Base-by-base conservation (phyloP, 305 asterid species). In the Plantago coronopus region DNA sequence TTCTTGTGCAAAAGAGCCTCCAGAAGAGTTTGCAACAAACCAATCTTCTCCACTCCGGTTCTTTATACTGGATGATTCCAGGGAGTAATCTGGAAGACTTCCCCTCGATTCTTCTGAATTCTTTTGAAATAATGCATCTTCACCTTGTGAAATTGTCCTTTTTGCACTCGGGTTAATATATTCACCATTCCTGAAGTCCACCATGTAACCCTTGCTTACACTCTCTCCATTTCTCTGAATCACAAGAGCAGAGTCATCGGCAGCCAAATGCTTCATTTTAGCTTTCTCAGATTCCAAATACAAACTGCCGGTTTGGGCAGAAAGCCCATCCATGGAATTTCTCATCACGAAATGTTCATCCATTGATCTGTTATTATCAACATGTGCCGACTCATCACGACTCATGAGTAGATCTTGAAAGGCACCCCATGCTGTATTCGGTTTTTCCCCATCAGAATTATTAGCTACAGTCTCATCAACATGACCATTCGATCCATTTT, bases 381-480 rank as follows among this genome's bases (percentile, higher is more conserved):
- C 50, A 40, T 76, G 45, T 58, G 21, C 29, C 10, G 87, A 59
- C 71, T 81, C 84, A 42, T 83, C 85, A 1, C 71, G 77, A 67
- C 76, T 83, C 79, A 83, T 64, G 54, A 88, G 83, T 74, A 86
- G 81, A 69, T 75, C 81, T 72, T 88, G 91, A 57, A 88, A 84
- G 61, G 93, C 86, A 68, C 71, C 84, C 95, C 96, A 88, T 54
- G 79, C 72, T 49, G 62, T 25, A 9, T 17, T 58, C 48, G 69
- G 59, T 48, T 80, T 73, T 42, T 62, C 81, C 25, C 73, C 84
- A 48, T 76, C 75, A 8, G 78, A 63, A 62, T 62, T 54, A 68
- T 70, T 68, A 16, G 67, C 67, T 34, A 64, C 74, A 42, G 45
- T 8, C 25, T 54, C 76, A 21, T 73, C 78, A 16, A 62, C 62